Evolutionary conservation across 2,329 filamentous ascomycete genomes (phyloP).

Genomic region (Colletotrichum chlorophyti): DNA sequence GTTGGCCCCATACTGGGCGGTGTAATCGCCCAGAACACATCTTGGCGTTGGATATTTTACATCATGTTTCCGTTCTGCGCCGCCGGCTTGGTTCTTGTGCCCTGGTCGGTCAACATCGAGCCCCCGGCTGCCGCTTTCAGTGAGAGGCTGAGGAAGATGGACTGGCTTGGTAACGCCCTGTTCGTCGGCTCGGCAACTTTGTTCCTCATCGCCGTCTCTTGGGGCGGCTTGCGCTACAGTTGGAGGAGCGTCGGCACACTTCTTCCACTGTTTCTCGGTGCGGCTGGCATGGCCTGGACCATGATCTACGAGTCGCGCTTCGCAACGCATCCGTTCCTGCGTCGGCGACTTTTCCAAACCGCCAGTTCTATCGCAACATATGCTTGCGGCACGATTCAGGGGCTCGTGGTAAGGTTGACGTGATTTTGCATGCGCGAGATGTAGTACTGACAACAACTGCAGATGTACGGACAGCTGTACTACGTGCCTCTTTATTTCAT

Average conservation of each 20-base stretch:
- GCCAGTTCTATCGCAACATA: neutral
- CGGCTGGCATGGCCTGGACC: neutral
- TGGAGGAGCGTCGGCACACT: neutral
- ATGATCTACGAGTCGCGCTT: neutral
- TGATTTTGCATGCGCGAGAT: no score
- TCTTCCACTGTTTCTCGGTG: neutral
- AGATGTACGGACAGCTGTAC: slow-evolving; percentile 23
- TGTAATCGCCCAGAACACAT: slow-evolving; percentile 38
- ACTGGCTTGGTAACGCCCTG: slow-evolving; percentile 1
- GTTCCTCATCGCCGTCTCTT: slow-evolving; percentile 9
- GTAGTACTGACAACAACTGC: neutral
- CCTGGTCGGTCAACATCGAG: neutral
- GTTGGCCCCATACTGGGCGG: slow-evolving; percentile 47
- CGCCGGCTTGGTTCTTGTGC: slow-evolving; percentile 37
- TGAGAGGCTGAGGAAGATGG: neutral
- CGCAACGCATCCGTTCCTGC: neutral
- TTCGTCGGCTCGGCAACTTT: slow-evolving; percentile 3
- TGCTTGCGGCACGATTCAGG: neutral
- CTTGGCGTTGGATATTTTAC: slow-evolving; percentile 56
- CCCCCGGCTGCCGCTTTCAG: neutral
- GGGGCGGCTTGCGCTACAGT: neutral
- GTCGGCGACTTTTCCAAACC: neutral
- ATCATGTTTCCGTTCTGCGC: slow-evolving; percentile 51
- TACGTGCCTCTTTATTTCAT: slow-evolving; percentile 32
- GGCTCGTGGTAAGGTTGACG: neutral